Base-by-base conservation (phyloP, 2,329 filamentous ascomycete species). In the Aspergillus awamori region DNA sequence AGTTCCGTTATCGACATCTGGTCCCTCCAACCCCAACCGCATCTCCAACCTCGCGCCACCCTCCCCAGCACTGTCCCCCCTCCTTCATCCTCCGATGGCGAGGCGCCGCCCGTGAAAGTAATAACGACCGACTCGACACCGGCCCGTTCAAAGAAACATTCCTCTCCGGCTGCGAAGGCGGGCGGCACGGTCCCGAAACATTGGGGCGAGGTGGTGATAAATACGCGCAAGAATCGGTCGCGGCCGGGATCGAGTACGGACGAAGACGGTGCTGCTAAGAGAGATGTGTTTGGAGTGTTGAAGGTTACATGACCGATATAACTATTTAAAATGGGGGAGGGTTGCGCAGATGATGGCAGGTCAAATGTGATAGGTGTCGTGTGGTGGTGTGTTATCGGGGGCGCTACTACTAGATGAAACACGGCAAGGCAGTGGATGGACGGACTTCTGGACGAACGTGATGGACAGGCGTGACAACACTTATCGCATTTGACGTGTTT, bases 1-100 rank as follows among this genome's bases (percentile, higher is more conserved):
- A 80, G 77, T 58, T 77, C 76, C 24, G 78, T 80, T 58, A 76
- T 80, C 60, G 77, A 80, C 65, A 79, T 80, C 63, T 80, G 77
- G 77, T 76, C 77, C 30, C 65, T 78, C 38, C 77, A 79, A 69
- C 75, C 77, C 8, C 77, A 79, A 71, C 72, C 74, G 22, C 74
- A 77, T 57, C 71, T 78, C 30, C 75, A 74, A 65, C 72, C 76
- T 6, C 74, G 70, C 59, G 75, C 75, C 39, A 74, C 76, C 17
- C 69, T 77, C 24, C 74, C 71, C 45, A 67, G 66, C 38, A 66
- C 70, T 43, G 68, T 68, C 2, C 73, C 74, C 8, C 64, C 70
- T 22, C 67, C 70, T 1, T 66, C 41, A 24, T 11, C 72, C 10
- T 73, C 71, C 62, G 60, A 59, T 62, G 45, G 33, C 48, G 51